A percentile compares a stretch with the other conserved stretches of the same genome.
phyloP scores from a whole-genome alignment of 1,139 yeast species.

The Komagataea norvegica region DNA sequence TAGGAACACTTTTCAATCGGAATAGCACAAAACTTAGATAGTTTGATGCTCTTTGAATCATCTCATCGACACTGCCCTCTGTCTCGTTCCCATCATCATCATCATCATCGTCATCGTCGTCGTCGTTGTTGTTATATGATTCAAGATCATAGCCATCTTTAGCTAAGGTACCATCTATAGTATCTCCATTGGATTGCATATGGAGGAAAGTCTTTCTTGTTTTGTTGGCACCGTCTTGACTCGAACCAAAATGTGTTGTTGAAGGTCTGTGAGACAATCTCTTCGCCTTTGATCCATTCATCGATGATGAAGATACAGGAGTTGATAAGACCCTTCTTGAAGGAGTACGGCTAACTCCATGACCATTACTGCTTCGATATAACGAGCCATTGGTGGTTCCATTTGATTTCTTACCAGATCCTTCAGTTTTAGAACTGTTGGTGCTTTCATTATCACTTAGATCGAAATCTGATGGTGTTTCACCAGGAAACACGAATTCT shows the following conservation, averaged over 20 bases:
- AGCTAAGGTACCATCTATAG: constrained; percentile 1
- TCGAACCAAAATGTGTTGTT: constrained; percentile 6
- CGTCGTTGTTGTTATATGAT: too few species aligned
- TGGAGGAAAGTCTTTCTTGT: constrained; percentile 2
- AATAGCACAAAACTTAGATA: constrained; percentile 52
- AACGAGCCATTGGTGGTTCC: too few species aligned
- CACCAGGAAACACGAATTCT: constrained; percentile 51
- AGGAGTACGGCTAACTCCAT: neutral
- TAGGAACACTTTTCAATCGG: constrained; percentile 40
- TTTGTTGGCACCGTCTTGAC: neutral
- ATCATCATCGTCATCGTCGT: constrained; percentile 1
- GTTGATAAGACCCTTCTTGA: neutral
- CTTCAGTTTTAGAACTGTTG: neutral
- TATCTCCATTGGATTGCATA: neutral
- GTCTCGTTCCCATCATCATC: constrained; percentile 15
- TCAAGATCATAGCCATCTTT: neutral
- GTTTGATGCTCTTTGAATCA: constrained; percentile 56
- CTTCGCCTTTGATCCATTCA: too few species aligned
- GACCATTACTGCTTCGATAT: too few species aligned
- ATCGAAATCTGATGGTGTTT: constrained; percentile 17
- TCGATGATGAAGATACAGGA: neutral
- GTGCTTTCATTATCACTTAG: constrained; percentile 10
- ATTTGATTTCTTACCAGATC: neutral
- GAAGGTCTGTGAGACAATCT: neutral
- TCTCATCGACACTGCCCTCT: constrained; percentile 45